Evolutionary conservation across 2,329 filamentous ascomycete species (phyloP).

Genomic region (Clarireedia homoeocarpa): DNA sequence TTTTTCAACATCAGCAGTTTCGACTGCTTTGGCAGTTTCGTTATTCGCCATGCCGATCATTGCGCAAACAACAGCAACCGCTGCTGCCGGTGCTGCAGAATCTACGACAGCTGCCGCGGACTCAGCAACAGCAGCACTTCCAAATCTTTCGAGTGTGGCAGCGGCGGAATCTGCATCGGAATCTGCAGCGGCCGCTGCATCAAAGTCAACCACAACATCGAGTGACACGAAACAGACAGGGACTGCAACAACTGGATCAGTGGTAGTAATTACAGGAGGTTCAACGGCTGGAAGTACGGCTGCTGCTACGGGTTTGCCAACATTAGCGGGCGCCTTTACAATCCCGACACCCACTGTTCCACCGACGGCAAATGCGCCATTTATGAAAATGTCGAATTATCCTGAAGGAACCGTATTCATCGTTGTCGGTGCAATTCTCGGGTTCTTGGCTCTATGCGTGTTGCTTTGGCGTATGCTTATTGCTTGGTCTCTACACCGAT

Average conservation of each 20-base stretch:
- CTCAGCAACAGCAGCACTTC: constrained; percentile 10
- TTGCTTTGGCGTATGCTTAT: constrained; percentile 83
- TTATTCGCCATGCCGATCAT: constrained; percentile 13
- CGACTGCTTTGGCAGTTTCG: constrained; percentile 15
- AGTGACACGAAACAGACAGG: background rate
- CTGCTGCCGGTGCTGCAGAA: constrained; percentile 1
- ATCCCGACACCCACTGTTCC: constrained; percentile 72
- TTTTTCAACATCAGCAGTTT: constrained; percentile 12
- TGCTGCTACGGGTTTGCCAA: constrained; percentile 36
- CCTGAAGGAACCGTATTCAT: constrained; percentile 97
- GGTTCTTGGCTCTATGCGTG: constrained; percentile 72
- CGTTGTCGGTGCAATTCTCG: constrained; percentile 80
- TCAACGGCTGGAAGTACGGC: constrained; percentile 1
- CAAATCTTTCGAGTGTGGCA: constrained; percentile 19
- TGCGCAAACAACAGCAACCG: constrained; percentile 11
- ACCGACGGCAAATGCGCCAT: constrained; percentile 76
- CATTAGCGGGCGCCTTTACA: constrained; percentile 47
- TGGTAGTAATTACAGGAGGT: constrained; percentile 3
- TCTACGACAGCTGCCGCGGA: constrained; percentile 9
- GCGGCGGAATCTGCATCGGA: constrained; percentile 10
- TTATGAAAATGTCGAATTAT: constrained; percentile 77
- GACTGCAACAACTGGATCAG: constrained; percentile 13
- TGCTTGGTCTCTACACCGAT: constrained; percentile 85
- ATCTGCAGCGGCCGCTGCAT: constrained; percentile 16
- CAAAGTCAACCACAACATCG: constrained; percentile 7